These are phyloP conservation scores for Tetracladium setigerum DNA, from an alignment of 495 filamentous ascomycete genomes.

Conservation along the genomic window DNA sequence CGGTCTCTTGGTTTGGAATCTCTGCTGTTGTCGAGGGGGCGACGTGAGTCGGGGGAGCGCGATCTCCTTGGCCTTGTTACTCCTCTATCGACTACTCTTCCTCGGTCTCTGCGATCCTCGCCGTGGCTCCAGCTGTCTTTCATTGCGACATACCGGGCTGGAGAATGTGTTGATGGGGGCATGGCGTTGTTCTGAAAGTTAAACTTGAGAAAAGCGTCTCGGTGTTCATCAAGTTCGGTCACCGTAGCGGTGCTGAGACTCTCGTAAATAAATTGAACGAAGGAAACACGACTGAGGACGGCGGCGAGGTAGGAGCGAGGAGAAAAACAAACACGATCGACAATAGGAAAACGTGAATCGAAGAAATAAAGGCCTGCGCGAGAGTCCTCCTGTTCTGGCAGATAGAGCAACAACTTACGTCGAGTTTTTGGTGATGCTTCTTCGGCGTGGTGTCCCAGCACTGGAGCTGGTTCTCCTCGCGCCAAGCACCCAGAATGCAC, in stretches of 20 bases:
- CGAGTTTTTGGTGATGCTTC: not conserved
- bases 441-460: not conserved
- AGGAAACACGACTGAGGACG: not conserved
- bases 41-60: constrained; percentile 21
- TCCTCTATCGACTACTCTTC: constrained; percentile 25
- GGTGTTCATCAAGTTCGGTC: not conserved
- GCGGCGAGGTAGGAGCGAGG: not conserved
- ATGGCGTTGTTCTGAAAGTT: not conserved
- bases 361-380: too few species aligned
- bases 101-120: constrained; percentile 26
- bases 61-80: constrained; percentile 20
- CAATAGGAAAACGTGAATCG: not conserved
- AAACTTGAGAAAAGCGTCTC: constrained; percentile 1
- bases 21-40: constrained; percentile 17
- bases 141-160: constrained; percentile 24
- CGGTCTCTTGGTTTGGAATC: constrained; percentile 19
- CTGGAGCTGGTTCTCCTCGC: not conserved
- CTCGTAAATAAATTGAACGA: not conserved
- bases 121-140: constrained; percentile 27
- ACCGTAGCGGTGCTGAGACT: not conserved
- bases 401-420: not conserved
- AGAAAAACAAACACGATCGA: not conserved
- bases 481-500: not conserved
- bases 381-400: not conserved
- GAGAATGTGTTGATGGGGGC: constrained; percentile 14